phyloP scores from a whole-genome alignment of 306 rosid species.

The Trifolium dubium region DNA sequence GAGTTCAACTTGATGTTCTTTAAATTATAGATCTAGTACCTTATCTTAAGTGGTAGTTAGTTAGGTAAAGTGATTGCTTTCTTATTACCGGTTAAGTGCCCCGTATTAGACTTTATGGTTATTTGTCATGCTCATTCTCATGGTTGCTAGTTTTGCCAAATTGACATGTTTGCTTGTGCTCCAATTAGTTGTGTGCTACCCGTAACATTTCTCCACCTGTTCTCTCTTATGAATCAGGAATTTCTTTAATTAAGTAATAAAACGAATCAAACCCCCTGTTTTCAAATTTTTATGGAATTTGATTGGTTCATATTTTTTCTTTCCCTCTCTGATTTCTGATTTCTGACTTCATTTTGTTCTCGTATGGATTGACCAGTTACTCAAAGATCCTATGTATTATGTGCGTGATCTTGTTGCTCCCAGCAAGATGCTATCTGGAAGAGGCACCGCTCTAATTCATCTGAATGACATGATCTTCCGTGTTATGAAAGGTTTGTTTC shows the following conservation, averaged over 20 bases:
- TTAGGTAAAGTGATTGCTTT: constrained; percentile 14
- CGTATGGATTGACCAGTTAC: constrained; percentile 58
- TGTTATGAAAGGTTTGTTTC: constrained; percentile 65
- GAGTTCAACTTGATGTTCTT: constrained; percentile 35
- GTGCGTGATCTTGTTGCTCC: constrained; percentile 69
- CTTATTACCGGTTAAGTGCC: constrained; percentile 9
- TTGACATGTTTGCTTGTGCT: constrained; percentile 19
- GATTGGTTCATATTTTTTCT: background rate
- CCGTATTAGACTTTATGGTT: constrained; percentile 2
- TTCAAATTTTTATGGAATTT: constrained; percentile 25
- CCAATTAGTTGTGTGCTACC: background rate
- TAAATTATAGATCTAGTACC: constrained; percentile 4
- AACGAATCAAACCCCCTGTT: background rate
- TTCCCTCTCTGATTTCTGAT: background rate
- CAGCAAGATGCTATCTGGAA: constrained; percentile 76
- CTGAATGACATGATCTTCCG: constrained; percentile 74
- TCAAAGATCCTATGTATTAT: constrained; percentile 68
- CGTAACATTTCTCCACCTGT: background rate
- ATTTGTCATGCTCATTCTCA: constrained; percentile 5
- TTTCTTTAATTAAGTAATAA: constrained; percentile 4
- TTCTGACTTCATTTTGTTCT: constrained; percentile 18
- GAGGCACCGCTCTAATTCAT: constrained; percentile 70
- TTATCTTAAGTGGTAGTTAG: constrained; percentile 20
- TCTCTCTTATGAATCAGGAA: background rate
- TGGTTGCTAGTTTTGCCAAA: constrained; percentile 17